Conservation (phyloP, 257 asterid species). For the Scutellaria minor region DNA sequence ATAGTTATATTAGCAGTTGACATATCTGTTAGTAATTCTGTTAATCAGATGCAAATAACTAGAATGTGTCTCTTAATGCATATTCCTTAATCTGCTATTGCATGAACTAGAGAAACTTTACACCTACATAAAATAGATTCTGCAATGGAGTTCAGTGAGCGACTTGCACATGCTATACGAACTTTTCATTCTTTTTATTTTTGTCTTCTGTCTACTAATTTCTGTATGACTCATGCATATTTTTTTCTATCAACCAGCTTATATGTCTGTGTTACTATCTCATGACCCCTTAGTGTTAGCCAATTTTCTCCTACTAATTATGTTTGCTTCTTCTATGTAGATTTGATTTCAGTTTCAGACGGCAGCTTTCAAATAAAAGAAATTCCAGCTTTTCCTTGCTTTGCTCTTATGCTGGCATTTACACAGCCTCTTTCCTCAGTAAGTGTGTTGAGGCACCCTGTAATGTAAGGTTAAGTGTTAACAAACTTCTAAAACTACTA, state of each 20-base stretch:
- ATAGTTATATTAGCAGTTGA: background rate
- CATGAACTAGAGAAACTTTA: background rate
- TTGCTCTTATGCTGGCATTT: slow-evolving; percentile 89
- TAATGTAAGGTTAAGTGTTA: background rate
- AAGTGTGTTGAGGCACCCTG: slow-evolving; percentile 36
- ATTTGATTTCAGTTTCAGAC: slow-evolving; percentile 54
- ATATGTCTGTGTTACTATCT: background rate
- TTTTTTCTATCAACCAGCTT: background rate
- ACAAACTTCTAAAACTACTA: slow-evolving; percentile 1
- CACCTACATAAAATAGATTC: background rate
- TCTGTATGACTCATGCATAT: slow-evolving; percentile 8
- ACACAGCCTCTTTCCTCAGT: slow-evolving; percentile 74
- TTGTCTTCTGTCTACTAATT: slow-evolving; percentile 4
- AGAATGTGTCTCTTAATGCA: background rate
- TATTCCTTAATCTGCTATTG: background rate
- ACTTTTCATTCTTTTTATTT: background rate
- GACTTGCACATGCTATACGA: slow-evolving; percentile 22
- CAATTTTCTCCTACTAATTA: slow-evolving; percentile 21
- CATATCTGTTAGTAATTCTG: slow-evolving; percentile 15
- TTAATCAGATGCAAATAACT: slow-evolving; percentile 4
- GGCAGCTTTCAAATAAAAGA: slow-evolving; percentile 59
- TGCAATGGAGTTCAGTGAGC: background rate
- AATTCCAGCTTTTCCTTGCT: slow-evolving; percentile 68
- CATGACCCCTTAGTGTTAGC: background rate
- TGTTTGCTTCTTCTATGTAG: slow-evolving; percentile 43